Conservation (phyloP, 2,329 filamentous ascomycete genomes). For the Myriangium duriaei region DNA sequence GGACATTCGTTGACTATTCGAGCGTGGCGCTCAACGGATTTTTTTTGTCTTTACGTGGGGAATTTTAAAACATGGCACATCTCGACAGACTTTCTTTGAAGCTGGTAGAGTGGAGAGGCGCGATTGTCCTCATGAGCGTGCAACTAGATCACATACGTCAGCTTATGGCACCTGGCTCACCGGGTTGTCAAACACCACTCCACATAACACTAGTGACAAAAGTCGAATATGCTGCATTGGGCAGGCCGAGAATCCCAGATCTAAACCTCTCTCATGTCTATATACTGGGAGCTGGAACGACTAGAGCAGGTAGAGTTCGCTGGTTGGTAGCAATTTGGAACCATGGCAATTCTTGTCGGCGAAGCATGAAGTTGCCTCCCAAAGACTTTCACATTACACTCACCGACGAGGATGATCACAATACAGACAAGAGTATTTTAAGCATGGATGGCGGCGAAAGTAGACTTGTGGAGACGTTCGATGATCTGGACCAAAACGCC, state of each 20-base stretch:
- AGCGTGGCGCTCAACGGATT: too few species aligned
- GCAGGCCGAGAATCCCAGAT: slow-evolving; percentile 3
- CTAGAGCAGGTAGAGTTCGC: background rate
- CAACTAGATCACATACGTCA: background rate
- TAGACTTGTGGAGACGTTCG: background rate
- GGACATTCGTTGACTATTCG: too few species aligned
- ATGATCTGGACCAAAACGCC: background rate
- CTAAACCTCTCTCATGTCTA: slow-evolving; percentile 1
- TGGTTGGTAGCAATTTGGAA: slow-evolving; percentile 11
- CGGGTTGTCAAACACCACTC: background rate
- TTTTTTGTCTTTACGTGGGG: too few species aligned
- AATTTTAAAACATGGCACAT: too few species aligned
- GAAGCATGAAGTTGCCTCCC: background rate
- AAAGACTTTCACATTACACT: slow-evolving; percentile 11
- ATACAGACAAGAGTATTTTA: slow-evolving; percentile 9
- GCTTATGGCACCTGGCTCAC: background rate
- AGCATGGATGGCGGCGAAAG: background rate
- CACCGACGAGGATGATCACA: slow-evolving; percentile 4
- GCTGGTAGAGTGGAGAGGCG: background rate
- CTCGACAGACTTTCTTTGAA: background rate
- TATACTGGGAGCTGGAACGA: background rate
- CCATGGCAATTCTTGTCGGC: slow-evolving; percentile 7
- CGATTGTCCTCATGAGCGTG: background rate
- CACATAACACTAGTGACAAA: slow-evolving; percentile 6
- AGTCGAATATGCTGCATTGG: background rate